Conservation (phyloP, 441 rosid genomes). For the Aleurites moluccanus region DNA sequence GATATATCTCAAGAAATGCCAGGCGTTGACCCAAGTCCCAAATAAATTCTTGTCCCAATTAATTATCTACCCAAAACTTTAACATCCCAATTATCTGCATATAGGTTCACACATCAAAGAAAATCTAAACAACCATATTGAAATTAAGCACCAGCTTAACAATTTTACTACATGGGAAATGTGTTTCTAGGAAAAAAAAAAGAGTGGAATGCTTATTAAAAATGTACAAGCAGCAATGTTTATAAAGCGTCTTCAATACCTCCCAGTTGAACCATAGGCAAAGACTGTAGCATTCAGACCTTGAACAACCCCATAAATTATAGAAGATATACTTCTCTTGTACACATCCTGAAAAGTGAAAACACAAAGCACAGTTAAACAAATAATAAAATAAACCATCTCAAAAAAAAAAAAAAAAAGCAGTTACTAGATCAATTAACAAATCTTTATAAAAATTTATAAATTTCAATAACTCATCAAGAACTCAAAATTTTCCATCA, state of each 20-base stretch:
- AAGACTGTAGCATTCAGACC: slow-evolving; percentile 92
- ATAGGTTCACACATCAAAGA: not conserved
- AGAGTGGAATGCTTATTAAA: not conserved
- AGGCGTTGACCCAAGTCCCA: not conserved
- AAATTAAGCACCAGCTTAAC: not conserved
- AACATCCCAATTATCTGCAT: not conserved
- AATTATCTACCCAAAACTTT: not conserved
- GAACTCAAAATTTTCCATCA: not conserved
- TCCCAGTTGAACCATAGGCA: slow-evolving; percentile 94
- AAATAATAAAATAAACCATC: not conserved
- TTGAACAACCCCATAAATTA: slow-evolving; percentile 73
- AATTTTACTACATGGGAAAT: not conserved
- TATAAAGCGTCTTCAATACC: slow-evolving; percentile 39
- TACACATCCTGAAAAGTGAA: slow-evolving; percentile 73
- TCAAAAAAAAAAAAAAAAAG: not conserved
- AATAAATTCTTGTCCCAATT: not conserved
- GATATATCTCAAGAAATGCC: not conserved
- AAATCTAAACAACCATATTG: not conserved
- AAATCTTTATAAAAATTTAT: not conserved
- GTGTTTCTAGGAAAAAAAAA: not conserved
- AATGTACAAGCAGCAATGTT: not conserved
- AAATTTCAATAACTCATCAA: too few species aligned
- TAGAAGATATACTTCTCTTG: slow-evolving; percentile 53
- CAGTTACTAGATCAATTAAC: not conserved
- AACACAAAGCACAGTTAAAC: not conserved